A percentile compares a stretch with the other conserved stretches of the same genome.
Evolutionary conservation across 176 grass and related monocot species (phyloP).

Genomic region (Ampelocalamus luodianensis): DNA sequence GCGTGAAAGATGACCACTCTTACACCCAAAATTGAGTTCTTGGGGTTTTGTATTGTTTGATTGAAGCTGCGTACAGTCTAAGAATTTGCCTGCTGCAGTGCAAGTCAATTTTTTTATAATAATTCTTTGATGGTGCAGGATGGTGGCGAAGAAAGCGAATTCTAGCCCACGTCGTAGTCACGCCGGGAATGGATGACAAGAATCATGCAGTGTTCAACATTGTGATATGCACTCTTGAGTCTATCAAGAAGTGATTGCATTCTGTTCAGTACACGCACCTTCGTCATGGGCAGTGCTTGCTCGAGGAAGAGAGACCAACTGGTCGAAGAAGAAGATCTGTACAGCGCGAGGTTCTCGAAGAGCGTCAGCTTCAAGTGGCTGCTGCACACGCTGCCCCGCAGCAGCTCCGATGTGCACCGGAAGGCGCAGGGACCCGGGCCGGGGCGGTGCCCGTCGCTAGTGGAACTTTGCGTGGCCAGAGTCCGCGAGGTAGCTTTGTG

Average conservation of each 20-base stretch:
- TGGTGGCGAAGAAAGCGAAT: constrained; percentile 23
- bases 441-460: constrained; percentile 63
- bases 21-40: constrained; percentile 2
- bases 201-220: not conserved
- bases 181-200: constrained; percentile 20
- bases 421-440: constrained; percentile 40
- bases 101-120: not conserved
- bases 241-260: constrained; percentile 16
- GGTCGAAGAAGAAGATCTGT: constrained; percentile 53
- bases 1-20: constrained; percentile 2
- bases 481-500: constrained; percentile 61
- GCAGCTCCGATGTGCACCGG: constrained; percentile 40
- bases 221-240: not conserved
- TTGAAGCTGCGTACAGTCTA: not conserved
- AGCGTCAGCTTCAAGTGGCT: constrained; percentile 93
- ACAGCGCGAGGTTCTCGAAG: constrained; percentile 78
- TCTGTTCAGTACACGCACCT: not conserved
- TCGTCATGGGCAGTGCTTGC: constrained; percentile 83
- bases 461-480: constrained; percentile 90
- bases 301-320: constrained; percentile 81
- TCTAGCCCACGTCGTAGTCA: not conserved
- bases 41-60: constrained; percentile 3
- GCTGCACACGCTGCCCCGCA: constrained; percentile 66
- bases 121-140: constrained; percentile 43
- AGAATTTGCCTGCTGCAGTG: not conserved